Conservation (phyloP, 345 rosid genomes). For the Syzygium grande region DNA sequence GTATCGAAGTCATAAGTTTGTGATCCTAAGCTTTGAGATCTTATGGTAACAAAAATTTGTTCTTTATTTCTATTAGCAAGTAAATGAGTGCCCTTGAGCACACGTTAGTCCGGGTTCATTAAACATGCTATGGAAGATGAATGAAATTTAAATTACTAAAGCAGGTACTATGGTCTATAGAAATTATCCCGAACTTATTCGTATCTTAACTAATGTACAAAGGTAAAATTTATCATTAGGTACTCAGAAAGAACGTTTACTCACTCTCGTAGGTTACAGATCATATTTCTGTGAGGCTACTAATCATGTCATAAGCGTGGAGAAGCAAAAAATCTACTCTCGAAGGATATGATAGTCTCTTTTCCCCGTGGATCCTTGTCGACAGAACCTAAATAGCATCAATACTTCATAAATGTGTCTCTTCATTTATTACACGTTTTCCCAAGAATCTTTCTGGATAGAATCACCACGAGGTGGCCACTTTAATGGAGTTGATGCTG, state of each 20-base stretch:
- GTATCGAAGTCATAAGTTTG: not conserved
- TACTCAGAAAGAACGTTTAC: not conserved
- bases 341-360: not conserved
- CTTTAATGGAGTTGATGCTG: not conserved
- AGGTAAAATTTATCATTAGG: not conserved
- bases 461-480: not conserved
- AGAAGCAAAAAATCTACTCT: not conserved
- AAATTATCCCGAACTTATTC: not conserved
- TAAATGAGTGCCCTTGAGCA: not conserved
- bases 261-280: not conserved
- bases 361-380: not conserved
- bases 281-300: not conserved
- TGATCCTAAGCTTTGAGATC: not conserved
- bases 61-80: not conserved
- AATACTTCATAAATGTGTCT: not conserved
- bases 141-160: not conserved
- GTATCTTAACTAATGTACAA: not conserved
- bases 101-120: not conserved
- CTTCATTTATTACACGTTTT: not conserved
- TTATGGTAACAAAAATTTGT: not conserved
- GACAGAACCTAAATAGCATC: not conserved
- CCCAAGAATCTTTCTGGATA: not conserved
- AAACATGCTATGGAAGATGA: not conserved
- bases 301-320: not conserved
- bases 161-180: not conserved